Percentiles rank a stretch among this genome's conserved stretches.
Conservation (phyloP, 331 rosid genomes). For the Pyrus hybrid region DNA sequence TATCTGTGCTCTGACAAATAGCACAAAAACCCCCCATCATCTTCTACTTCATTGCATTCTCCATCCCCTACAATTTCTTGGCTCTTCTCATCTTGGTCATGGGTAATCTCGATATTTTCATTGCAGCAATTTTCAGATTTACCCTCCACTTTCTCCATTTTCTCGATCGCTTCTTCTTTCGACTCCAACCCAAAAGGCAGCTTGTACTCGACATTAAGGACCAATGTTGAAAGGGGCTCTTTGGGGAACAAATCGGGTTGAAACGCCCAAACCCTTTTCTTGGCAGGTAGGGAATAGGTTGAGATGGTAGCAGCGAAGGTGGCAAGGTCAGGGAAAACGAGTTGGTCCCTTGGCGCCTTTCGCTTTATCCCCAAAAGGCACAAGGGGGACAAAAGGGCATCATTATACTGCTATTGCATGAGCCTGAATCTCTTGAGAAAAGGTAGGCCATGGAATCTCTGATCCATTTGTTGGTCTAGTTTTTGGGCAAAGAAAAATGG, state of each 20-base stretch:
- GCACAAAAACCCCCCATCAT: conserved; percentile 61
- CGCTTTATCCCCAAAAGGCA: conserved; percentile 67
- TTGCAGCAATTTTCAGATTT: background rate
- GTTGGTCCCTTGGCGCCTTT: conserved; percentile 40
- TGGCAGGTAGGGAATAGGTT: conserved; percentile 50
- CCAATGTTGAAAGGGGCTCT: conserved; percentile 19
- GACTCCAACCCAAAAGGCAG: conserved; percentile 12
- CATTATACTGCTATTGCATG: conserved; percentile 27
- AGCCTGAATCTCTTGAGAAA: conserved; percentile 57
- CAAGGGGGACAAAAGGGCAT: background rate
- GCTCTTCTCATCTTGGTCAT: background rate
- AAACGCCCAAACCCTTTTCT: conserved; percentile 62
- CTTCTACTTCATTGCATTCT: background rate
- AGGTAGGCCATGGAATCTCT: conserved; percentile 45
- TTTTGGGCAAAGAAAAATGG: background rate
- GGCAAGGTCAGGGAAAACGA: background rate
- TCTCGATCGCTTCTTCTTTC: background rate
- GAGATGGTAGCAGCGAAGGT: conserved; percentile 1
- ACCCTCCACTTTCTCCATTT: background rate
- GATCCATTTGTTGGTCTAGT: conserved; percentile 30
- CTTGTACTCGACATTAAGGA: conserved; percentile 52
- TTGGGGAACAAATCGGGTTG: conserved; percentile 19
- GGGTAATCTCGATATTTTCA: background rate
- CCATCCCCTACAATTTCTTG: background rate
- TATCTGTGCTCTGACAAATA: conserved; percentile 76